Percentiles rank a stretch among this genome's conserved stretches.
phyloP scores from a whole-genome alignment of 225 moss, liverwort and hornwort species.

The Bryoerythrophyllum caledonicum region DNA sequence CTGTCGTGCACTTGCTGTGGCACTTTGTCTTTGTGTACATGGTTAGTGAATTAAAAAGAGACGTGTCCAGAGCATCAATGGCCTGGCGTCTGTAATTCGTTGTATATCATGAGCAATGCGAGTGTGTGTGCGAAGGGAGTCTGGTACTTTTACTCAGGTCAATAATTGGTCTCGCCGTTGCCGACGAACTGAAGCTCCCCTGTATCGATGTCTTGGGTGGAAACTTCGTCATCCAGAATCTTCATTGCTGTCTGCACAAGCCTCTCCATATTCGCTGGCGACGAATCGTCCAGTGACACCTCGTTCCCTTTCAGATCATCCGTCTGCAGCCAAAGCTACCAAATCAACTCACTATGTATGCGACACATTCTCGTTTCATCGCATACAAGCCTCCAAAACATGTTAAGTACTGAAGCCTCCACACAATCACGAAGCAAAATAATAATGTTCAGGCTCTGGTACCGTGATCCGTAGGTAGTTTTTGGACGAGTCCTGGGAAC shows the following conservation, averaged over 20 bases:
- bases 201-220: slow-evolving; percentile 43
- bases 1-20: no score
- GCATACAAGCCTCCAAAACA: no score
- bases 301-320: slow-evolving; percentile 30
- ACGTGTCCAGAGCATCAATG: no score
- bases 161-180: slow-evolving; percentile 37
- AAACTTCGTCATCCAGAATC: slow-evolving; percentile 26
- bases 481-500: slow-evolving; percentile 50
- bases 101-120: no score
- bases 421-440: background rate
- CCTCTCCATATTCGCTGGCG: slow-evolving; percentile 34
- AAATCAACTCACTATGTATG: background rate
- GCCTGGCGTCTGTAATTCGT: no score
- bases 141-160: no score
- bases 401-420: background rate
- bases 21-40: no score
- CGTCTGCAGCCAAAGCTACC: slow-evolving; percentile 28
- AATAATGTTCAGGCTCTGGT: background rate
- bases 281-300: slow-evolving; percentile 48
- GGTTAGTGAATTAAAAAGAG: no score
- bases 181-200: slow-evolving; percentile 33
- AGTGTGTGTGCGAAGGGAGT: no score
- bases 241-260: slow-evolving; percentile 35
- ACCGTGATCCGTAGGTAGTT: slow-evolving; percentile 73
- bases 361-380: background rate